phyloP scores from a whole-genome alignment of 805 yeast species.

The Candida suzukii region DNA sequence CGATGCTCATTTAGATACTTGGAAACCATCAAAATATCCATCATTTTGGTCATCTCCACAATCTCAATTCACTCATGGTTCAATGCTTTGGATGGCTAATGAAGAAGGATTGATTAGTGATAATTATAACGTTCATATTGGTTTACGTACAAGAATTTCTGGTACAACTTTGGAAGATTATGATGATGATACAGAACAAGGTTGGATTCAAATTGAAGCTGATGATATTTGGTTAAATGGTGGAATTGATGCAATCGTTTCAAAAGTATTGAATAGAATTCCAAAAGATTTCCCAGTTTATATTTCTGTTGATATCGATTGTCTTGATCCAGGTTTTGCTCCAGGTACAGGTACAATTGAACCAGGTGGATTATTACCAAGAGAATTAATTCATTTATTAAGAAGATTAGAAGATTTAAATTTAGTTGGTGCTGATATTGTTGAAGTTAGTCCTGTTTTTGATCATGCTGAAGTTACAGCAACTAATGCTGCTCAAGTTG shows the following conservation, averaged over 20 bases:
- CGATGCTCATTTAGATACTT: slow-evolving; percentile 81
- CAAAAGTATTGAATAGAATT: slow-evolving; percentile 44
- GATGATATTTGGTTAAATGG: slow-evolving; percentile 73
- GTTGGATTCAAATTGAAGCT: slow-evolving; percentile 62
- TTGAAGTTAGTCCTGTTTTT: slow-evolving; percentile 56
- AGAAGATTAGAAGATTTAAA: slow-evolving; percentile 37
- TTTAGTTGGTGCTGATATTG: slow-evolving; percentile 50
- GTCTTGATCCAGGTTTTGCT: slow-evolving; percentile 50
- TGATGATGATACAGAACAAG: slow-evolving; percentile 58
- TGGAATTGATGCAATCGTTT: slow-evolving; percentile 39
- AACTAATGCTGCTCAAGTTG: slow-evolving; percentile 65
- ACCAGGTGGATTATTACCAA: slow-evolving; percentile 52
- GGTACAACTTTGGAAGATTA: slow-evolving; percentile 56
- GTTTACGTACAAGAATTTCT: slow-evolving; percentile 65
- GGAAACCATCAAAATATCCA: slow-evolving; percentile 70
- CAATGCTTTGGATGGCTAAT: slow-evolving; percentile 78
- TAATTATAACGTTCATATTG: slow-evolving; percentile 62
- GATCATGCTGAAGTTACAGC: slow-evolving; percentile 63
- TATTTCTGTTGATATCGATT: slow-evolving; percentile 71
- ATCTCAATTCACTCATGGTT: slow-evolving; percentile 69
- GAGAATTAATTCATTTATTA: slow-evolving; percentile 44
- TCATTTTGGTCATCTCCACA: slow-evolving; percentile 24
- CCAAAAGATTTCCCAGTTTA: slow-evolving; percentile 65
- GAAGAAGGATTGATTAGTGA: slow-evolving; percentile 58
- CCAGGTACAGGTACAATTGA: slow-evolving; percentile 56